Evolutionary conservation across 805 yeast species (phyloP).

Genomic region (Zygoascus flipseniorum): DNA sequence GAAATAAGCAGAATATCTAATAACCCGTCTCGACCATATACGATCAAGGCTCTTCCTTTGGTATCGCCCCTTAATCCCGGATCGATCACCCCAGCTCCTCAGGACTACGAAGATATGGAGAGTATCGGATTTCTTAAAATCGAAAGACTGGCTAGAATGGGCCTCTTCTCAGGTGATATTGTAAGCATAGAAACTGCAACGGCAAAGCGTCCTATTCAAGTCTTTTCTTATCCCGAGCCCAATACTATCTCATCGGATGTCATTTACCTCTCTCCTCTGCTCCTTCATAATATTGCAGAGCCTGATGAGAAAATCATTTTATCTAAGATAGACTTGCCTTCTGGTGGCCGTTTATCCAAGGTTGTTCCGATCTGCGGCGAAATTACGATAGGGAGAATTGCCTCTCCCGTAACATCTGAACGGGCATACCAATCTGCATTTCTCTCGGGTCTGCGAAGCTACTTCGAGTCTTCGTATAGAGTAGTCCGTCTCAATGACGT

Average conservation of each 20-base stretch:
- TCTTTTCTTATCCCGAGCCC: constrained; percentile 61
- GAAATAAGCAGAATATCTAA: not conserved
- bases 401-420: constrained; percentile 63
- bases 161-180: constrained; percentile 62
- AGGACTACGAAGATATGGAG: constrained; percentile 36
- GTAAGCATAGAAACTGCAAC: constrained; percentile 26
- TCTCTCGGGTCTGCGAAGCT: constrained; percentile 48
- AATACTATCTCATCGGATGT: constrained; percentile 33
- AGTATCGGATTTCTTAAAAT: constrained; percentile 40
- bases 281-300: constrained; percentile 40
- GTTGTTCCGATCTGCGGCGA: constrained; percentile 37
- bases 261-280: constrained; percentile 56
- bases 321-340: not conserved
- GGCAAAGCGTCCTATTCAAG: constrained; percentile 29
- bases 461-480: constrained; percentile 51
- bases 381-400: constrained; percentile 56
- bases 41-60: constrained; percentile 2
- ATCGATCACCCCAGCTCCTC: constrained; percentile 18
- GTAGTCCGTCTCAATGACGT: constrained; percentile 57
- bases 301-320: constrained; percentile 12
- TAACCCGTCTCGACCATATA: not conserved
- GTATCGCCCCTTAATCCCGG: constrained; percentile 6
- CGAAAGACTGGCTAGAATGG: constrained; percentile 45
- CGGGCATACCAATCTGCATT: constrained; percentile 52
- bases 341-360: not conserved